A percentile compares a stretch with the other conserved stretches of the same genome.
Conservation (phyloP, 306 rosid genomes). For the Purshia tridentata region DNA sequence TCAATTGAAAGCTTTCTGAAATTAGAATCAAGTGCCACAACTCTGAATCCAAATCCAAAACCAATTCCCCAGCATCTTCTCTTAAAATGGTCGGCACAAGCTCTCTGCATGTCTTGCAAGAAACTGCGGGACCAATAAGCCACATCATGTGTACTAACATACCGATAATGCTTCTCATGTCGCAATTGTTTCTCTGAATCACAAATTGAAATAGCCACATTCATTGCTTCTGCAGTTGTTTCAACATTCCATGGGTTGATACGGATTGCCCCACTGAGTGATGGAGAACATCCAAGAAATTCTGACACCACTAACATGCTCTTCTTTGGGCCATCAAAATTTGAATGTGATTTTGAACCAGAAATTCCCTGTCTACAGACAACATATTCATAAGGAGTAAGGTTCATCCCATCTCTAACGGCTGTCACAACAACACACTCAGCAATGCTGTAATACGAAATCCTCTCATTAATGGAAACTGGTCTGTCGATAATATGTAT, state of each 20-base stretch:
- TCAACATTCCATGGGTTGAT: conserved; percentile 80
- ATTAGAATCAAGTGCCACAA: conserved; percentile 81
- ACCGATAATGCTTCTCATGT: conserved; percentile 78
- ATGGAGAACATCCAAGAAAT: conserved; percentile 84
- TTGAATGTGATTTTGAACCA: conserved; percentile 42
- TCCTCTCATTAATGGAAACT: conserved; percentile 57
- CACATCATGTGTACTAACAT: conserved; percentile 70
- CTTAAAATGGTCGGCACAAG: conserved; percentile 65
- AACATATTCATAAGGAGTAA: conserved; percentile 78
- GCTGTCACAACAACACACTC: conserved; percentile 86
- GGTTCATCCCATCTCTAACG: conserved; percentile 87
- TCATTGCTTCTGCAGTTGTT: conserved; percentile 73
- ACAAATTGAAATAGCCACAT: conserved; percentile 59
- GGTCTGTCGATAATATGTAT: conserved; percentile 53
- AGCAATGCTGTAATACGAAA: conserved; percentile 71
- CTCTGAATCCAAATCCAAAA: conserved; percentile 75
- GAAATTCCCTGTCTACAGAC: conserved; percentile 72
- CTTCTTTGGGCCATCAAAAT: conserved; percentile 53
- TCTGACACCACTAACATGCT: conserved; percentile 84
- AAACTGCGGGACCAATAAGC: conserved; percentile 82
- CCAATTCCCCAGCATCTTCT: conserved; percentile 80
- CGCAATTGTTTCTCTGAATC: conserved; percentile 65
- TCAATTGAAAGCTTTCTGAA: conserved; percentile 69
- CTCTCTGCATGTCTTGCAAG: conserved; percentile 82
- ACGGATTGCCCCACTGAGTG: conserved; percentile 83